Base-by-base conservation (phyloP, 2,329 filamentous ascomycete species). In the Botrytis pseudocinerea region DNA sequence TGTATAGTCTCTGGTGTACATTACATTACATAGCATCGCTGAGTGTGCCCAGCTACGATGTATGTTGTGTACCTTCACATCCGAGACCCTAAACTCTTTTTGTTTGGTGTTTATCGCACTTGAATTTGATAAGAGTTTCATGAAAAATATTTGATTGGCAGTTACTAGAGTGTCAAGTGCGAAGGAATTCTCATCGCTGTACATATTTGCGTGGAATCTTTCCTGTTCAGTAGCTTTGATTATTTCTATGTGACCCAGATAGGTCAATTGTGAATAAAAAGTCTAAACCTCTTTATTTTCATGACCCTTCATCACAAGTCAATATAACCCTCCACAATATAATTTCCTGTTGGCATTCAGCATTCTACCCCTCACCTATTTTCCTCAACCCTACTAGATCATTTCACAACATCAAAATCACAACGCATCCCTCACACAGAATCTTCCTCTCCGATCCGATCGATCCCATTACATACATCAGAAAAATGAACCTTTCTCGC, bases 391-490 rank as follows among this genome's bases (percentile, higher is more conserved):
- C 10, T 57, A 68, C 35, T 25, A 22, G 65, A 57, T 48, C 42
- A 46, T n/a, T 25, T 28, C 62, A 68, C 62, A 51, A 28, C 40
- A 44, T 61, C 14, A 20, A 72, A 54, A 32, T 18, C 46, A 60
- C 62, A 71, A 54, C 63, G 46, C 62, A 68, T 48, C 51, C 42
- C 40, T 54, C 32, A 25, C n/a, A 72, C 70, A 48, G 48, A 68
- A 72, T 68, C 70, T 68, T 68, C 57, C 12, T 28, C 51, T 66
- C 62, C 62, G 70, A 72, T 72, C 70, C 70, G 70, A 68, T 72
- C 70, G 51, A 72, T 72, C 38, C 51, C 38, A 72, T 60, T 35
- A 59, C 62, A 72, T 44, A 72, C 38, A 68, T 59, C 40, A 68
- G 25, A 66, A 66, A 66, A 32, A 20, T 32, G 54, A n/a, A 25